These are phyloP conservation scores for Pyrus pyrifolia DNA, from an alignment of 306 rosid species.

Conservation along the genomic window DNA sequence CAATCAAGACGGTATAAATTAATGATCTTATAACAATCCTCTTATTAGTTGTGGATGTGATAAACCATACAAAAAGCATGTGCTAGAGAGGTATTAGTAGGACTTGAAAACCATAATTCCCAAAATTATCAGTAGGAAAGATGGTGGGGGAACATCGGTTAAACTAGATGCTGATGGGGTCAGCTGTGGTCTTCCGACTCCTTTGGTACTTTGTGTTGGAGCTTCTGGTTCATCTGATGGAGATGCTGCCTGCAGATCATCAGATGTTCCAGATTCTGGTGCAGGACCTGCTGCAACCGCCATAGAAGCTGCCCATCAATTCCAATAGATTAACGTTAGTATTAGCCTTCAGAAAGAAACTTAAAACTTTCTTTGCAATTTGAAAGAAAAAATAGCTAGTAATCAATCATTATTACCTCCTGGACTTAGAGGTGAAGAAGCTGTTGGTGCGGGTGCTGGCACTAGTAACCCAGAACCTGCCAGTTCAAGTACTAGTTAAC, in stretches of 20 bases:
- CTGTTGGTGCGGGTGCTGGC: conserved; percentile 20
- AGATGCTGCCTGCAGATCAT: conserved; percentile 4
- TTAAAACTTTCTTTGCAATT: not conserved
- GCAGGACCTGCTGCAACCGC: conserved; percentile 10
- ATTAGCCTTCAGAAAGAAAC: not conserved
- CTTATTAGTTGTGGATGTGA: not conserved
- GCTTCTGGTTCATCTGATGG: conserved; percentile 28
- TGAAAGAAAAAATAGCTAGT: not conserved
- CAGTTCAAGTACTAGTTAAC: not conserved
- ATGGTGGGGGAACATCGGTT: conserved; percentile 20
- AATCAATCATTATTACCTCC: conserved; percentile 28
- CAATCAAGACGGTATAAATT: not conserved
- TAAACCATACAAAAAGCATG: not conserved
- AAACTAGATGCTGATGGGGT: conserved; percentile 22
- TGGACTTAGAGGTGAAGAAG: conserved; percentile 43
- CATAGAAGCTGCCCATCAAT: conserved; percentile 29
- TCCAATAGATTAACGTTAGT: not conserved
- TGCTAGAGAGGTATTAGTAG: not conserved
- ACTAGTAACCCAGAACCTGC: conserved; percentile 36
- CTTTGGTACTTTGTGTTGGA: conserved; percentile 6
- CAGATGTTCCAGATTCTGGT: conserved; percentile 16
- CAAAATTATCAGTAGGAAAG: conserved; percentile 12
- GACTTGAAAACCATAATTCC: conserved; percentile 10
- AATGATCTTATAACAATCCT: not conserved
- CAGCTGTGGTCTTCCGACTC: conserved; percentile 26